Evolutionary conservation across 2,329 filamentous ascomycete genomes (phyloP).

Genomic region (Talaromyces sp.): DNA sequence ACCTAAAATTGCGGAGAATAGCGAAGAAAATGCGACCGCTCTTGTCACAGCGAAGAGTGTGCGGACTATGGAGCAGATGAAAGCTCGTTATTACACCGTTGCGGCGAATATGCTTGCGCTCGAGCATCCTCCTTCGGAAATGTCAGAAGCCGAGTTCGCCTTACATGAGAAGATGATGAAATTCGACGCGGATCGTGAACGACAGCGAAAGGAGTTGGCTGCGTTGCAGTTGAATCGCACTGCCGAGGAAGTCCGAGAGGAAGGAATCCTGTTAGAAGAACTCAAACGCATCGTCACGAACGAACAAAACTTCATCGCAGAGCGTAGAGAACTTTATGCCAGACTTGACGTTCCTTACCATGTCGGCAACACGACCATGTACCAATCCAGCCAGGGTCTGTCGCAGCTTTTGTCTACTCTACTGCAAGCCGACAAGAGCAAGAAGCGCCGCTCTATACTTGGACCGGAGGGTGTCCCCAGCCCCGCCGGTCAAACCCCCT

Average conservation of each 20-base stretch:
- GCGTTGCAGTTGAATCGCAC: slow-evolving; percentile 72
- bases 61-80: slow-evolving; percentile 83
- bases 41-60: slow-evolving; percentile 41
- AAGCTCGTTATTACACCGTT: slow-evolving; percentile 84
- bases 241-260: slow-evolving; percentile 85
- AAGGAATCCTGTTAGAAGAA: slow-evolving; percentile 83
- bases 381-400: slow-evolving; percentile 76
- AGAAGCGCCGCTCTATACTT: slow-evolving; percentile 75
- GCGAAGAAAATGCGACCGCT: slow-evolving; percentile 30
- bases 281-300: slow-evolving; percentile 86
- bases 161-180: slow-evolving; percentile 80
- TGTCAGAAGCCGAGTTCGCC: slow-evolving; percentile 80
- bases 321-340: slow-evolving; percentile 80
- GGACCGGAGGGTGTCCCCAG: slow-evolving; percentile 53
- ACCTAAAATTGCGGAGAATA: slow-evolving; percentile 25
- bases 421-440: slow-evolving; percentile 76
- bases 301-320: slow-evolving; percentile 79
- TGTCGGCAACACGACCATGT: slow-evolving; percentile 66
- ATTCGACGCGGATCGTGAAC: slow-evolving; percentile 78
- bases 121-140: slow-evolving; percentile 74
- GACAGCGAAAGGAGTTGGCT: slow-evolving; percentile 77
- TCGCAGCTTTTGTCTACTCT: slow-evolving; percentile 77
- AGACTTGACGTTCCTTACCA: slow-evolving; percentile 78
- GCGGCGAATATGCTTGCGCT: slow-evolving; percentile 77
- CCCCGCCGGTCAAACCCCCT: slow-evolving; percentile 54